These are phyloP conservation scores for Tylopilus subfusipes DNA, from an alignment of 768 basidiomycete species.

Conservation along the genomic window DNA sequence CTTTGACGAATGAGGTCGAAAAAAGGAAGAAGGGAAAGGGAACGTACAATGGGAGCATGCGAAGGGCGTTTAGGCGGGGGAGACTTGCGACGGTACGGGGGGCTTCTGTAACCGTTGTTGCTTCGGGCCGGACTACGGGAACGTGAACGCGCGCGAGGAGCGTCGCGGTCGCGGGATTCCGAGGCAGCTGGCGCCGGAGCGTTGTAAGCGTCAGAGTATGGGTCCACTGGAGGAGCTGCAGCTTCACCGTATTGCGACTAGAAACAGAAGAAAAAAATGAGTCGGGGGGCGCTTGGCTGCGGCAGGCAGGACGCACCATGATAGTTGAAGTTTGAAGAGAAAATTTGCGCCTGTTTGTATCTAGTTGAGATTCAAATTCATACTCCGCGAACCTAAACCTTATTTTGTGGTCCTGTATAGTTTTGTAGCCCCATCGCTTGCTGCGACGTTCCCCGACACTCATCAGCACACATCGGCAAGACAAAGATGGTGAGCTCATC, in stretches of 20 bases:
- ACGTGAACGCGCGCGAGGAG: constrained; percentile 64
- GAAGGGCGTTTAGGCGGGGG: constrained; percentile 59
- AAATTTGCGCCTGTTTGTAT: constrained; percentile 46
- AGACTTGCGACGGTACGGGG: constrained; percentile 54
- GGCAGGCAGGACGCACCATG: constrained; percentile 51
- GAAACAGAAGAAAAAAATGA: constrained; percentile 9
- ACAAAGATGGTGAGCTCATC: constrained; percentile 78
- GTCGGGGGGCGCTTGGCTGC: not conserved
- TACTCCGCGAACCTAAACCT: constrained; percentile 33
- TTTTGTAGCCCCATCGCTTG: constrained; percentile 58
- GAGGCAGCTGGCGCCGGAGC: constrained; percentile 51
- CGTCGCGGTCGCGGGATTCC: constrained; percentile 52
- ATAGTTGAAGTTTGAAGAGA: constrained; percentile 51
- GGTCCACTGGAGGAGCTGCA: constrained; percentile 60
- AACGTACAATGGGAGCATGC: constrained; percentile 72
- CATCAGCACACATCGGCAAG: constrained; percentile 54
- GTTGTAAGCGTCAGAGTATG: constrained; percentile 80
- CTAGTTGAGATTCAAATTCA: constrained; percentile 28
- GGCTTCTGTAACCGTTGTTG: constrained; percentile 56
- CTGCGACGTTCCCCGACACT: constrained; percentile 35
- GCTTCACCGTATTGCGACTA: constrained; percentile 62
- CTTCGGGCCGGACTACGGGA: constrained; percentile 65
- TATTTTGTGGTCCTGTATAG: constrained; percentile 53
- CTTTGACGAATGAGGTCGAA: constrained; percentile 39
- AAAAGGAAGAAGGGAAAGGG: not conserved